phyloP scores from a whole-genome alignment of 2,329 filamentous ascomycete species.

The Lomentospora prolificans region DNA sequence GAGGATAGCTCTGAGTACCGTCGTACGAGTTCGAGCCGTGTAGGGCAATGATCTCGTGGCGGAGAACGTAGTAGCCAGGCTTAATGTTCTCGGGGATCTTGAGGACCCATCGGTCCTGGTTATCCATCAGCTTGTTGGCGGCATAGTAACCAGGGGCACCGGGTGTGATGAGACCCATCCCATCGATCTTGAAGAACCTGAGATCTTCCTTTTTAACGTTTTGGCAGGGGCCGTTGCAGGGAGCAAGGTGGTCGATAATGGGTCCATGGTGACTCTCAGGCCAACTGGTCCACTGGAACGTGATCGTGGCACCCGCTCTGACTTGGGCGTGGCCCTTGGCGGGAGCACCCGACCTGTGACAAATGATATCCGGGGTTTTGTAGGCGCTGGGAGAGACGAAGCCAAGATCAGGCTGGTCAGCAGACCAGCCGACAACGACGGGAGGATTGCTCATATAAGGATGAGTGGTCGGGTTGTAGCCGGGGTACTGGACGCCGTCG shows the following conservation, averaged over 20 bases:
- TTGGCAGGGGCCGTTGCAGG: constrained; percentile 41
- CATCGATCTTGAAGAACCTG: constrained; percentile 50
- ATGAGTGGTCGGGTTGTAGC: constrained; percentile 3
- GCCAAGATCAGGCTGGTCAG: constrained; percentile 27
- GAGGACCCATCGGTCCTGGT: constrained; percentile 32
- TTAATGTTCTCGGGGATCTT: constrained; percentile 37
- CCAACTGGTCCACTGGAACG: constrained; percentile 56
- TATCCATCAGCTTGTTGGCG: constrained; percentile 40
- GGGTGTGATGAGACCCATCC: constrained; percentile 37
- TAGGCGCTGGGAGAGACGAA: constrained; percentile 34
- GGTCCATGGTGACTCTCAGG: constrained; percentile 54
- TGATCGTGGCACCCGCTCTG: constrained; percentile 46
- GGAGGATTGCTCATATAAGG: constrained; percentile 13
- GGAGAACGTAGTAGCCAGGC: constrained; percentile 43
- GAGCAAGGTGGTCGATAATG: constrained; percentile 50
- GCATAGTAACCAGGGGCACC: constrained; percentile 40
- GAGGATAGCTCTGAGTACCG: constrained; percentile 38
- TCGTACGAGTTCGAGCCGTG: constrained; percentile 26
- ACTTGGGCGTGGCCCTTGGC: constrained; percentile 32
- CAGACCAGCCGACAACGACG: constrained; percentile 22
- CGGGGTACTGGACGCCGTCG: constrained; percentile 6
- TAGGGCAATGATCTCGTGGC: constrained; percentile 47
- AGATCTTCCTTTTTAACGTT: constrained; percentile 39
- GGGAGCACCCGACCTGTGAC: constrained; percentile 31
- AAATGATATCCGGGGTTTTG: constrained; percentile 32